Evolutionary conservation across 345 rosid species (phyloP), one percentile per base, ranked within the genome.

Genomic region (Pistacia integerrima): DNA sequence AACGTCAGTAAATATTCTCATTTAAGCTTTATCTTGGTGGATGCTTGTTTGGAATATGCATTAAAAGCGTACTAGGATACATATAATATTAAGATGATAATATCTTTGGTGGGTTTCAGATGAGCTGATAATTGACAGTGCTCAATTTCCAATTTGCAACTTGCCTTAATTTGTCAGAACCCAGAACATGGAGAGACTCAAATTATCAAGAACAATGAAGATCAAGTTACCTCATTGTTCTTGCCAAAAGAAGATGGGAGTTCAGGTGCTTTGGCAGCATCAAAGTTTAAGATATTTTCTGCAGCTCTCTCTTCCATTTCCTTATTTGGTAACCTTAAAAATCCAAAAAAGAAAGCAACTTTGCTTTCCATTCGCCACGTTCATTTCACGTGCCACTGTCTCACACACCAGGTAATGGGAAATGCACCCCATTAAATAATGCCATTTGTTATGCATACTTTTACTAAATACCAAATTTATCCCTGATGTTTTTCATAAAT

Each of bases 241-340:
- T 77, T 69, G 57, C 77, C 75, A 66, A 64, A 64, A 69, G 30
- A 25, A 33, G 54, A 38, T 0, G 61, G 61, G 57, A n/a, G 4
- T 36, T 52, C 33, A 16, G 41, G 48, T 36, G 46, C 9, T 36
- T 68, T 64, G 77, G 11, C 75, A 22, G 7, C 76, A 49, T 58
- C 73, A 14, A 78, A 56, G 55, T 64, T 64, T 3, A 10, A 49
- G 72, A 30, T 69, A 44, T 67, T 20, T 13, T 30, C 36, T 44
- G 57, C 51, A 66, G 59, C 49, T 28, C 60, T 48, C 35, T 51
- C 69, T 13, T 51, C 18, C n/a, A 46, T 69, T 78, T 79, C 82
- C 84, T 56, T 5, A 81, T 82, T 44, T 55, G 85, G 88, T 52
- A 87, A 87, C 87, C 90, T 85, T 81, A 73, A 79, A 73, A 77